Base-by-base conservation (phyloP, 116 monocot genomes). In the Trichopus zeylanicus region DNA sequence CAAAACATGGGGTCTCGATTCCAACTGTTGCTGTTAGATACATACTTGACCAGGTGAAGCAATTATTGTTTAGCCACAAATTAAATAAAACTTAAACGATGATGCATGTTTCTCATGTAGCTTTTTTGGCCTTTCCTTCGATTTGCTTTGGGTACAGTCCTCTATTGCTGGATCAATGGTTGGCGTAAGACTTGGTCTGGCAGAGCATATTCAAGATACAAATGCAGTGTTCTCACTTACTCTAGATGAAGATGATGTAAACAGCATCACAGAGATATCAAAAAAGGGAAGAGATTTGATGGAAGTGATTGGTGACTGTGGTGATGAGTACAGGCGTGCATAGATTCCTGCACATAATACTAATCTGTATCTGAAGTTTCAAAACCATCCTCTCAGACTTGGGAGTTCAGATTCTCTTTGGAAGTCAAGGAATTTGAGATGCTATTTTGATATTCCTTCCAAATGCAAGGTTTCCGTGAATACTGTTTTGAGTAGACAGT, bases 101-200 rank as follows among this genome's bases (percentile, higher is more conserved):
- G 8, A 51, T 51, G 20, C 24, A 24, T 51, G 51, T 51, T 51
- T 20, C 6, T 51, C 24, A n/a, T 24, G 19, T 24, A 2, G 8
- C 23, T 51, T 1, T 21, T 20, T 20, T 20, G 20, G 20, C 51
- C 12, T 22, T 24, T 5, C 0, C 12, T 28, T 56, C 48, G 66
- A 49, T 33, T 16, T 70, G 26, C 38, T 25, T 57, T 58, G 27
- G 20, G 47, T 67, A 23, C 75, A 95, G 95, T 56, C 72, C 62
- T 66, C 84, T 13, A 91, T 95, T 42, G 87, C 79, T 39, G 95
- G 95, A 37, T 95, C 95, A 20, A 90, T 90, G 95, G 58, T 95
- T 15, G 90, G 95, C 11, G 95, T 95, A 32, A 81, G 95, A 53
- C 68, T 95, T 48, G 91, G 95, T 47, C 66, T 95, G 31, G 55